Base-by-base conservation (phyloP, 352 stramenopile genomes). In the Pythium dissotocum region DNA sequence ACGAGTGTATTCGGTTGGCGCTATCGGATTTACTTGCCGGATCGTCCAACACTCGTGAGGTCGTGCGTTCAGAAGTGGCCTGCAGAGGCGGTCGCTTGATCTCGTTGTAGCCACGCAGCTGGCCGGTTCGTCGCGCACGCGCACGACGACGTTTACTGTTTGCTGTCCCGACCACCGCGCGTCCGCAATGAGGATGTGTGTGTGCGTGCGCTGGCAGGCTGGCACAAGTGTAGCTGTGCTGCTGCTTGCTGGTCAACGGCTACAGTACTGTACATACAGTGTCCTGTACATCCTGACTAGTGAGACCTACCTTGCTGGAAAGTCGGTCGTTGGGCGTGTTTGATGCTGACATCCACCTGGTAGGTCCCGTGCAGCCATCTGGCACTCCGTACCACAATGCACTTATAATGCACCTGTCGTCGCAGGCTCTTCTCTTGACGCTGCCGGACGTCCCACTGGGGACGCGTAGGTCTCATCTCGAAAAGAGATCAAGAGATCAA, bases 281-380 rank as follows among this genome's bases (percentile, higher is more conserved):
- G 21, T 24, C 21, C 21, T 24, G 21, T 24, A 24, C 21, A 24
- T 24, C 21, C 21, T 24, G 18, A 24, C 52, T 13, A n/a, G 52
- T 28, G 24, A 21, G 53, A 57, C 21, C 56, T 49, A 28, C 40
- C 10, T 12, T 32, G 38, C 18, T 40, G 9, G 24, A 52, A 35
- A 28, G 28, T 35, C 33, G 13, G 58, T 40, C 28, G 36, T 49
- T 13, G 35, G 4, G 30, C 49, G 36, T 69, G 53, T 63, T 63
- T 55, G 60, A 58, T 59, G 9, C 44, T 32, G 14, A 26, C 26
- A 65, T 21, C 59, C 66, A 72, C 54, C 60, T 72, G 66, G 66
- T 72, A 48, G 66, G 59, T 72, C 60, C 30, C 58, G n/a, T 72
- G 66, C n/a, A 72, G 60, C 66, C 66, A 72, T 72, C 66, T 72